Evolutionary conservation across 768 basidiomycete genomes (phyloP).

Genomic region (Agaricus sinodeliciosus): DNA sequence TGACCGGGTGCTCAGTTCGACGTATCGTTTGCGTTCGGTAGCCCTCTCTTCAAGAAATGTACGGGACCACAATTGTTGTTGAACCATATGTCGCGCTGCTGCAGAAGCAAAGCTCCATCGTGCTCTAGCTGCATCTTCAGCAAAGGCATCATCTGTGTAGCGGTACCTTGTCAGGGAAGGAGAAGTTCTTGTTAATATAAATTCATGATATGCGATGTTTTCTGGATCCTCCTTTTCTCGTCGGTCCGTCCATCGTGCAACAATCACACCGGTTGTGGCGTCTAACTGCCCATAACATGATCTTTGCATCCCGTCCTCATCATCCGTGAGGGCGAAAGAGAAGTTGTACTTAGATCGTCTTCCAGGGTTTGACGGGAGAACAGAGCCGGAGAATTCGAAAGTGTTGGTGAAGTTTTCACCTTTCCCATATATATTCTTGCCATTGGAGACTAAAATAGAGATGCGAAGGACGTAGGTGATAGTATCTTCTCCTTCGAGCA

Average conservation of each 20-base stretch:
- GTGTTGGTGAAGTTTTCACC: conserved; percentile 26
- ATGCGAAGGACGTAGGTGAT: conserved; percentile 22
- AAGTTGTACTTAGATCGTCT: conserved; percentile 17
- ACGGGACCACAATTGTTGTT: conserved; percentile 25
- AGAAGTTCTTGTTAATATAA: conserved; percentile 20
- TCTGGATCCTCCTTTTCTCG: conserved; percentile 18
- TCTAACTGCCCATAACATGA: conserved; percentile 20
- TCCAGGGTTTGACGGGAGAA: conserved; percentile 5
- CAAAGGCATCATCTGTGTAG: conserved; percentile 19
- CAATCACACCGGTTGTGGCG: conserved; percentile 13
- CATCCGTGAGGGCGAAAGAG: conserved; percentile 20
- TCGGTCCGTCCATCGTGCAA: conserved; percentile 17
- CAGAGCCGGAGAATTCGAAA: conserved; percentile 23
- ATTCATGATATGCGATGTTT: conserved; percentile 16
- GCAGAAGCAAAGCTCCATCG: conserved; percentile 26
- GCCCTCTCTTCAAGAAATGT: conserved; percentile 24
- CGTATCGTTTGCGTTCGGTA: conserved; percentile 24
- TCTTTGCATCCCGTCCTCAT: conserved; percentile 20
- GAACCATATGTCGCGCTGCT: conserved; percentile 22
- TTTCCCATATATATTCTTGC: conserved; percentile 21
- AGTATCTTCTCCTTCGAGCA: conserved; percentile 19
- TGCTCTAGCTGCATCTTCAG: conserved; percentile 22
- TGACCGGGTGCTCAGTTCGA: conserved; percentile 22
- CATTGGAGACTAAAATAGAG: conserved; percentile 20
- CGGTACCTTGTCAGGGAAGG: conserved; percentile 24